A percentile compares a stretch with the other conserved stretches of the same genome.
phyloP scores from a whole-genome alignment of 1,139 yeast species.

The Magnusiomyces paraingens region DNA sequence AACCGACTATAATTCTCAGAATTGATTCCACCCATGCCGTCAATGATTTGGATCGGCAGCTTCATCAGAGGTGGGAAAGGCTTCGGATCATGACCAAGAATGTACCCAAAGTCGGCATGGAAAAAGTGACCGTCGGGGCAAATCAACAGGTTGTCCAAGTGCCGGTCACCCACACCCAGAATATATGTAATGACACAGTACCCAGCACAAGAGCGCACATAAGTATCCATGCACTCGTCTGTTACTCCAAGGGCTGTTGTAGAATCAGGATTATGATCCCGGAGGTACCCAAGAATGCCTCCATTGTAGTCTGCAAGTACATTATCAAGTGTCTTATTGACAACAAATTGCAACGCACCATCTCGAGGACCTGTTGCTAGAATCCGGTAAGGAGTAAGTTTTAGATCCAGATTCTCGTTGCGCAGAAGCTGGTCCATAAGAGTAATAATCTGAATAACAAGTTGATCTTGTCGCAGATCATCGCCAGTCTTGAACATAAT shows the following conservation, averaged over 20 bases:
- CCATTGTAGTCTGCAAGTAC: conserved; percentile 66
- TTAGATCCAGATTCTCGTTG: conserved; percentile 84
- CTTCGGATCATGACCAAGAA: conserved; percentile 93
- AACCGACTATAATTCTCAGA: conserved; percentile 82
- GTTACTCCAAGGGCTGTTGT: conserved; percentile 65
- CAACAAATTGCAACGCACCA: conserved; percentile 89
- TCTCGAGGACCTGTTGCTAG: conserved; percentile 87
- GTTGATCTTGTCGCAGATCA: conserved; percentile 91
- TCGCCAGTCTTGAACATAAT: conserved; percentile 95
- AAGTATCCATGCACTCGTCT: conserved; percentile 80
- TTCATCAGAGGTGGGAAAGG: conserved; percentile 99
- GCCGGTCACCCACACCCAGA: conserved; percentile 95
- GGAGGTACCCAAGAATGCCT: conserved; percentile 63
- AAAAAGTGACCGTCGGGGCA: conserved; percentile 75
- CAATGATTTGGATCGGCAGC: conserved; percentile 91
- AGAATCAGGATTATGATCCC: conserved; percentile 56
- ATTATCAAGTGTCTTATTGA: conserved; percentile 83
- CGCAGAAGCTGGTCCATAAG: conserved; percentile 85
- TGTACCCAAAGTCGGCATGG: conserved; percentile 97
- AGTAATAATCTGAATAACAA: conserved; percentile 85
- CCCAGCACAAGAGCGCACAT: conserved; percentile 94
- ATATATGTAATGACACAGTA: conserved; percentile 94
- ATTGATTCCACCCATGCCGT: conserved; percentile 93
- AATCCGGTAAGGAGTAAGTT: conserved; percentile 82
- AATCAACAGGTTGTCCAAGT: conserved; percentile 76